phyloP scores from a whole-genome alignment of 2,329 filamentous ascomycete species.

The Hymenoscyphus scutula region DNA sequence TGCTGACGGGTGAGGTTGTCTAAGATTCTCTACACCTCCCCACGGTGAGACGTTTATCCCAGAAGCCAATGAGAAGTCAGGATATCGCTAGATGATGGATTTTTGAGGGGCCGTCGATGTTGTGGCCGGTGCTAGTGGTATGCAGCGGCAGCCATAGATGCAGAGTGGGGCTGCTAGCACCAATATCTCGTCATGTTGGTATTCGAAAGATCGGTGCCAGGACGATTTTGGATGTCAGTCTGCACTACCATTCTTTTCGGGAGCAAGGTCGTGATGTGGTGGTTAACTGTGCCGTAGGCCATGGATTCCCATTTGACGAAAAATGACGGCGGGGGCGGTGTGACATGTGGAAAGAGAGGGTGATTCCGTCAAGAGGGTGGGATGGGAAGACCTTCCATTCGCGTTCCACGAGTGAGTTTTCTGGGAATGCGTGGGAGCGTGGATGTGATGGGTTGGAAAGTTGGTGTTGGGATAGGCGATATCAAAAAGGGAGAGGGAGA shows the following conservation, averaged over 20 bases:
- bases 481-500: neutral
- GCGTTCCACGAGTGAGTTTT: slow-evolving; percentile 1
- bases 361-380: neutral
- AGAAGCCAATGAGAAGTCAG: neutral
- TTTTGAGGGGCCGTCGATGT: slow-evolving; percentile 9
- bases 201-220: neutral
- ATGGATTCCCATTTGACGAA: neutral
- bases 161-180: slow-evolving; percentile 15
- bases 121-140: slow-evolving; percentile 9
- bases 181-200: slow-evolving; percentile 19
- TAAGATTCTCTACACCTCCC: neutral
- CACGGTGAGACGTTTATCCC: slow-evolving; percentile 16
- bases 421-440: slow-evolving; percentile 5
- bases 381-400: neutral
- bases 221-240: neutral
- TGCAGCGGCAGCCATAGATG: slow-evolving; percentile 19
- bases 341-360: neutral
- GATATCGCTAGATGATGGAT: neutral
- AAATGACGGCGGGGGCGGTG: slow-evolving; percentile 3
- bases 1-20: slow-evolving; percentile 13
- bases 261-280: neutral
- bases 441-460: neutral
- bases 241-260: neutral
- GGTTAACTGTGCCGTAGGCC: slow-evolving; percentile 5
- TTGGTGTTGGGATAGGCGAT: slow-evolving; percentile 1